phyloP scores from a whole-genome alignment of 352 stramenopile species.

The Phytophthora niederhauseri region DNA sequence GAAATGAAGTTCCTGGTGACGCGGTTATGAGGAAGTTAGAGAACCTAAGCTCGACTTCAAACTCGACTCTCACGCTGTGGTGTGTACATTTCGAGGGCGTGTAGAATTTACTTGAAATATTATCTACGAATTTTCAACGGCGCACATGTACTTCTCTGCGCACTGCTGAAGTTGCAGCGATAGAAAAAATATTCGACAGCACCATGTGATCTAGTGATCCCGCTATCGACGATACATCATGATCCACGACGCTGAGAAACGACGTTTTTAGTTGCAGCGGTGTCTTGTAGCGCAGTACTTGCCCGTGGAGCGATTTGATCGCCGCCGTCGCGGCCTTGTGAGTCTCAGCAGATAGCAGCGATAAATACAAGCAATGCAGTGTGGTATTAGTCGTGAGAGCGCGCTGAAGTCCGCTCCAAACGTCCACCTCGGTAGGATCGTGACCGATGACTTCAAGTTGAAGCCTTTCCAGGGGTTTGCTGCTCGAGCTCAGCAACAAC shows the following conservation, averaged over 20 bases:
- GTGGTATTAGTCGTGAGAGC: conserved; percentile 22
- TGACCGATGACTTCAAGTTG: conserved; percentile 15
- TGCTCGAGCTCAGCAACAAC: conserved; percentile 12
- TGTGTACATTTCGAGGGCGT: no score
- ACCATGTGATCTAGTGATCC: conserved; percentile 33
- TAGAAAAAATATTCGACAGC: conserved; percentile 37
- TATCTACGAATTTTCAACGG: not conserved
- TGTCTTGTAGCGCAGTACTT: conserved; percentile 24
- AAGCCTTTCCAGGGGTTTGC: conserved; percentile 26
- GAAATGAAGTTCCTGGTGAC: no score
- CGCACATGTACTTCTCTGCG: conserved; percentile 23
- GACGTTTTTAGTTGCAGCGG: conserved; percentile 23
- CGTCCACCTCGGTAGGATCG: not conserved
- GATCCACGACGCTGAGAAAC: conserved; percentile 37
- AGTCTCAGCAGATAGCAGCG: not conserved
- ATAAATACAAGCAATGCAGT: conserved; percentile 19
- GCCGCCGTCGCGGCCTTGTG: not conserved
- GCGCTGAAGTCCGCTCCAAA: conserved; percentile 24
- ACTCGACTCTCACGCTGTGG: no score
- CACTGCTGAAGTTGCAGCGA: conserved; percentile 24
- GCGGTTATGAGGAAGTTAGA: no score
- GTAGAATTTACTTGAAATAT: no score
- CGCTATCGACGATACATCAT: conserved; percentile 9
- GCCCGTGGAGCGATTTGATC: conserved; percentile 24
- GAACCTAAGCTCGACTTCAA: no score